Conservation (phyloP, 306 rosid genomes). For the Herpetospermum pedunculosum region DNA sequence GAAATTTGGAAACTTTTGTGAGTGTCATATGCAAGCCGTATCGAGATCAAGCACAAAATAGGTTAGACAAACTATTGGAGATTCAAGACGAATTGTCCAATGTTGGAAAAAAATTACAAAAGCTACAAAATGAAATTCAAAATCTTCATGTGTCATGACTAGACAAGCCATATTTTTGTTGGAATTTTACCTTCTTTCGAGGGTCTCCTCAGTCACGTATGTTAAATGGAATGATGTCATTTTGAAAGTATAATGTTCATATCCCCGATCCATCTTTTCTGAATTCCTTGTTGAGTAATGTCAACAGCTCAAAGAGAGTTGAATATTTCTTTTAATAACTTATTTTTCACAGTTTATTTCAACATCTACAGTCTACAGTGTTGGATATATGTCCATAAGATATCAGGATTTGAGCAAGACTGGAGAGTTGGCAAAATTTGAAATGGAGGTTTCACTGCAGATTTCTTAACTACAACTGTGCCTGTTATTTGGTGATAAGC, state of each 20-base stretch:
- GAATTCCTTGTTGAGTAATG: not conserved
- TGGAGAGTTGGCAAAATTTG: not conserved
- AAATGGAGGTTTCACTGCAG: not conserved
- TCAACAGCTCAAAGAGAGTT: not conserved
- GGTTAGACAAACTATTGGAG: constrained; percentile 47
- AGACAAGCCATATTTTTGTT: not conserved
- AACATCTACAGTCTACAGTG: not conserved
- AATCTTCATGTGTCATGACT: constrained; percentile 64
- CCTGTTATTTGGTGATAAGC: not conserved
- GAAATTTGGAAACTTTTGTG: constrained; percentile 45
- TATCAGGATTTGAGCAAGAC: not conserved
- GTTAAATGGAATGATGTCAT: not conserved
- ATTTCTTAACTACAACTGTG: not conserved
- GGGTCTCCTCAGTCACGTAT: not conserved
- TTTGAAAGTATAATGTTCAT: not conserved
- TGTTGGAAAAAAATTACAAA: constrained; percentile 54
- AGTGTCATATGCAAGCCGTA: constrained; percentile 51
- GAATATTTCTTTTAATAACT: not conserved
- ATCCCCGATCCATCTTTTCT: not conserved
- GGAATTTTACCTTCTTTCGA: not conserved
- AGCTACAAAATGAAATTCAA: constrained; percentile 62
- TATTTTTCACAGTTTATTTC: not conserved
- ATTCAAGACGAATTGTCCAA: constrained; percentile 51
- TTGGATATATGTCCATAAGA: not conserved
- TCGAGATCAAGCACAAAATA: constrained; percentile 56